phyloP scores from a whole-genome alignment of 768 basidiomycete genomes.

The Russula earlei region DNA sequence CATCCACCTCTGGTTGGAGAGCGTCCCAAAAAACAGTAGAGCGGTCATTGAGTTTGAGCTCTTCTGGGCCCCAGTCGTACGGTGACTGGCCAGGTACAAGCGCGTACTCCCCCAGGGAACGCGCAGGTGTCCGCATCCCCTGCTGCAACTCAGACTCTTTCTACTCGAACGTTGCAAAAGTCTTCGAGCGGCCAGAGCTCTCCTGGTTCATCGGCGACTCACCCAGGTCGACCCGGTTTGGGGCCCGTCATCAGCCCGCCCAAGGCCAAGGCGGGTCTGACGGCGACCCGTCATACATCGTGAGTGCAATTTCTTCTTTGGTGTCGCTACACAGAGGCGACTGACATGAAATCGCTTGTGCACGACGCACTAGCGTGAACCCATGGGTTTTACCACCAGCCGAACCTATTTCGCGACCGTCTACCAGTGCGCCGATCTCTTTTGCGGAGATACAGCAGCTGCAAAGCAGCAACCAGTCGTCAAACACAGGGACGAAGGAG shows the following conservation, averaged over 20 bases:
- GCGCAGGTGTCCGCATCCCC: background rate
- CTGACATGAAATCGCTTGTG: background rate
- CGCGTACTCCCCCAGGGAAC: background rate
- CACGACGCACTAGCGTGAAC: conserved; percentile 30
- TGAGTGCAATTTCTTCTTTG: conserved; percentile 28
- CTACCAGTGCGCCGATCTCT: conserved; percentile 36
- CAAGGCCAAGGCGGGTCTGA: conserved; percentile 21
- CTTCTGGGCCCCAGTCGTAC: background rate
- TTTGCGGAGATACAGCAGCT: conserved; percentile 79
- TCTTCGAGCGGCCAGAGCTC: conserved; percentile 2
- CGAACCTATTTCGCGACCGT: conserved; percentile 34
- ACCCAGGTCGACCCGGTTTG: conserved; percentile 28
- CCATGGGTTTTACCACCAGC: conserved; percentile 59
- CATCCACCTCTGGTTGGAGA: background rate
- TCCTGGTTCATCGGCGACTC: background rate
- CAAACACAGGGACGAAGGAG: conserved; percentile 22
- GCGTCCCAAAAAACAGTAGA: background rate
- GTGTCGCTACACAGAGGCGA: too few species aligned
- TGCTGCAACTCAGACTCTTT: background rate
- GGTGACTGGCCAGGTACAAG: background rate
- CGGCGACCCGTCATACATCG: conserved; percentile 38
- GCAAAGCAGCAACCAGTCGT: conserved; percentile 47
- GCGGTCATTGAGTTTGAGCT: background rate
- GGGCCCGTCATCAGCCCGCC: conserved; percentile 59
- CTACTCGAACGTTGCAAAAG: background rate